These are phyloP conservation scores for Penicillium subrubescens DNA, from an alignment of 495 filamentous ascomycete genomes.

Conservation along the genomic window DNA sequence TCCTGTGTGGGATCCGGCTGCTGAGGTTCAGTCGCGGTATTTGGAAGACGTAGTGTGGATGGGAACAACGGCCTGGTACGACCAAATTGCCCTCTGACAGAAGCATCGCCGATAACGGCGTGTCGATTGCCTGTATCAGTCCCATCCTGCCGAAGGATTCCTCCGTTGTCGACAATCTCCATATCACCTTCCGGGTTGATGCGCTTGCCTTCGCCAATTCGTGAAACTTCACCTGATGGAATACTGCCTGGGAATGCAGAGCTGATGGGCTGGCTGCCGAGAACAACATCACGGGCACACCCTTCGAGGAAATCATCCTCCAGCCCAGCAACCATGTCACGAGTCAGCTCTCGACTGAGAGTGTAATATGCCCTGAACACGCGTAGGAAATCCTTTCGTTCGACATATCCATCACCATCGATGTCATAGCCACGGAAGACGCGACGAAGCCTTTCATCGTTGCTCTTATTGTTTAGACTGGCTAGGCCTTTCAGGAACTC, in stretches of 20 bases:
- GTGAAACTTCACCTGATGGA: constrained; percentile 57
- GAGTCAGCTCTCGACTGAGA: constrained; percentile 80
- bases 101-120: constrained; percentile 49
- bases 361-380: constrained; percentile 91
- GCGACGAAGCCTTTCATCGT: constrained; percentile 64
- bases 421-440: constrained; percentile 92
- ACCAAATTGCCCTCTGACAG: constrained; percentile 47
- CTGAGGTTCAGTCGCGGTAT: constrained; percentile 16
- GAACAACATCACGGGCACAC: constrained; percentile 71
- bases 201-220: constrained; percentile 66
- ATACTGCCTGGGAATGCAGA: constrained; percentile 69
- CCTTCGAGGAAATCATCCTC: constrained; percentile 79
- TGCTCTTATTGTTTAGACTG: constrained; percentile 71
- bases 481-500: constrained; percentile 88
- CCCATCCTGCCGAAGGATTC: constrained; percentile 47
- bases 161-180: constrained; percentile 57
- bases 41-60: constrained; percentile 32
- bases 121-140: constrained; percentile 53
- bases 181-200: constrained; percentile 60
- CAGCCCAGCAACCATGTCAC: constrained; percentile 77
- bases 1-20: constrained; percentile 16
- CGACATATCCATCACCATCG: constrained; percentile 84
- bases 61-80: constrained; percentile 44
- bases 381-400: constrained; percentile 84
- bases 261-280: constrained; percentile 77